Conservation (phyloP, 345 rosid genomes). For the Anacardium occidentale region DNA sequence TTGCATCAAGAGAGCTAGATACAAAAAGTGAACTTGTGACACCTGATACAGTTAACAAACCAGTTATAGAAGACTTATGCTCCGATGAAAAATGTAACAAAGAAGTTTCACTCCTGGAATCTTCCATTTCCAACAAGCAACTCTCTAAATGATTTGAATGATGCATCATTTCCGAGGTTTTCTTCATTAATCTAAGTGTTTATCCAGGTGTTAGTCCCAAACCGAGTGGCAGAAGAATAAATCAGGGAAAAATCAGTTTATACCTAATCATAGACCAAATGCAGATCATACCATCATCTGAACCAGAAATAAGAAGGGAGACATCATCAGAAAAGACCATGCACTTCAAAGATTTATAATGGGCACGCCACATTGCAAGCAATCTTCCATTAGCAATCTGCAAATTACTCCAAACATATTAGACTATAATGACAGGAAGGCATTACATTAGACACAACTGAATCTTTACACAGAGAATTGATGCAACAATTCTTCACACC, state of each 20-base stretch:
- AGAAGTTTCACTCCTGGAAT: constrained; percentile 27
- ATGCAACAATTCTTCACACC: constrained; percentile 1
- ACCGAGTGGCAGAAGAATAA: neutral
- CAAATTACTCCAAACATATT: constrained; percentile 13
- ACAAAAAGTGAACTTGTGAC: constrained; percentile 30
- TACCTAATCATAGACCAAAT: constrained; percentile 54
- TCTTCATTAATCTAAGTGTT: neutral
- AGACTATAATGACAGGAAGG: neutral
- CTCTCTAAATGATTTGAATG: constrained; percentile 19
- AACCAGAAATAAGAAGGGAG: constrained; percentile 49
- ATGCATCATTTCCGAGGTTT: constrained; percentile 13
- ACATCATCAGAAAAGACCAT: constrained; percentile 42
- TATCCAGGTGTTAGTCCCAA: neutral
- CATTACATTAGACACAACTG: neutral
- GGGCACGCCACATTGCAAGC: constrained; percentile 48
- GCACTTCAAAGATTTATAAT: constrained; percentile 43
- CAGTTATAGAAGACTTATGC: constrained; percentile 47
- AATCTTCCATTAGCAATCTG: constrained; percentile 48
- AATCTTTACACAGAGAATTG: neutral
- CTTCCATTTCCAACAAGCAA: constrained; percentile 41
- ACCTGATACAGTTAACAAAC: constrained; percentile 31
- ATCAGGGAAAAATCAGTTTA: neutral
- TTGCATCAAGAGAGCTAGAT: constrained; percentile 53
- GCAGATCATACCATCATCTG: constrained; percentile 45
- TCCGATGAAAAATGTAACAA: constrained; percentile 35